Conservation (phyloP, 2,329 filamentous ascomycete species). For the Immersiporthe knoxdaviesiana region DNA sequence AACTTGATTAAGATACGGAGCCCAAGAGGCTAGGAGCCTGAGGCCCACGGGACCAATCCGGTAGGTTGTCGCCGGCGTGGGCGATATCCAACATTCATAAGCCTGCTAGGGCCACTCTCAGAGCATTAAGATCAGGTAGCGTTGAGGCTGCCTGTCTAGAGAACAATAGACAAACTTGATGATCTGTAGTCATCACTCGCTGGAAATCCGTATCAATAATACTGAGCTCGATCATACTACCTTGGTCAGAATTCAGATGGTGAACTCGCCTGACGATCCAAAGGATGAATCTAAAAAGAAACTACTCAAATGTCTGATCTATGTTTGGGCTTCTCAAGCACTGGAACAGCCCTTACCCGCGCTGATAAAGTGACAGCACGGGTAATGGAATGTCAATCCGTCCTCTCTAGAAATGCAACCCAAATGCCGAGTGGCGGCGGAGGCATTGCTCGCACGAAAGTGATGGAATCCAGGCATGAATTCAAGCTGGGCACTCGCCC, state of each 20-base stretch:
- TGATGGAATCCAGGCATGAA: no score
- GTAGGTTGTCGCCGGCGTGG: no score
- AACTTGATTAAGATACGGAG: no score
- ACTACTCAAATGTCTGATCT: not conserved
- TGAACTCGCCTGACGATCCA: no score
- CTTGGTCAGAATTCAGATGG: no score
- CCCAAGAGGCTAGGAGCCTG: no score
- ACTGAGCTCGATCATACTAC: no score
- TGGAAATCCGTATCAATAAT: no score
- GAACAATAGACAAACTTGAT: not conserved
- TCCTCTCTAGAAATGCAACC: not conserved
- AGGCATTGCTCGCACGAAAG: no score
- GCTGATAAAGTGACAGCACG: not conserved
- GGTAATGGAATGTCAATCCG: not conserved
- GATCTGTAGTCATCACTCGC: not conserved
- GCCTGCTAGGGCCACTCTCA: not conserved
- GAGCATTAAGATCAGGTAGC: not conserved
- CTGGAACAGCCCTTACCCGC: not conserved
- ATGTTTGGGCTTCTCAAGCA: not conserved
- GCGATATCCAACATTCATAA: not conserved
- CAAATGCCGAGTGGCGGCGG: not conserved
- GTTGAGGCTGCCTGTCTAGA: not conserved
- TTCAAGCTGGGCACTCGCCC: no score
- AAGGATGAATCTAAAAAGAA: no score
- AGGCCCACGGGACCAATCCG: no score